These are phyloP conservation scores for Flaveria floridana DNA, from an alignment of 140 eudicot genomes.

Conservation along the genomic window DNA sequence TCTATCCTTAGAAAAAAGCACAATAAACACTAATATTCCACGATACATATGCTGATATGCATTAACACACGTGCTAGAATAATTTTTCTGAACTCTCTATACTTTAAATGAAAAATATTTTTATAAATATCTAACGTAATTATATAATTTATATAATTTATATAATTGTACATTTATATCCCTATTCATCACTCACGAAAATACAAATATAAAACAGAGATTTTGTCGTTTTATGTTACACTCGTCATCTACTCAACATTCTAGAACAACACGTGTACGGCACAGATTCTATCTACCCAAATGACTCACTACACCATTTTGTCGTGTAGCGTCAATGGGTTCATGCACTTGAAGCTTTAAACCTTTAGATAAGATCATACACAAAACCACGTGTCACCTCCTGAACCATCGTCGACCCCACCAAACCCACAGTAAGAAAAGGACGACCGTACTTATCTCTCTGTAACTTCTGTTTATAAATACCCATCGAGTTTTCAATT, in stretches of 20 bases:
- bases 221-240: conserved; percentile 29
- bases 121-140: no score
- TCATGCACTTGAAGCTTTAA: conserved; percentile 39
- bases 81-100: no score
- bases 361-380: conserved; percentile 48
- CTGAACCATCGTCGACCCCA: conserved; percentile 18
- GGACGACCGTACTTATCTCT: conserved; percentile 54
- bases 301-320: conserved; percentile 35
- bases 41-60: no score
- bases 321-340: conserved; percentile 27
- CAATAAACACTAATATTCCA: no score
- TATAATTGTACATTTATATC: no score
- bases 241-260: conserved; percentile 3
- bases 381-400: conserved; percentile 39
- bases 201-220: neutral
- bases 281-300: neutral
- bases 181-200: neutral
- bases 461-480: conserved; percentile 40
- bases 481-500: conserved; percentile 27
- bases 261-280: conserved; percentile 40
- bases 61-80: no score
- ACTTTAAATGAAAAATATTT: no score
- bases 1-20: no score
- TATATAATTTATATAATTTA: no score
- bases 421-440: conserved; percentile 41